Evolutionary conservation across 176 grass and related monocot species (phyloP).

Genomic region (Eragrostis curvula): DNA sequence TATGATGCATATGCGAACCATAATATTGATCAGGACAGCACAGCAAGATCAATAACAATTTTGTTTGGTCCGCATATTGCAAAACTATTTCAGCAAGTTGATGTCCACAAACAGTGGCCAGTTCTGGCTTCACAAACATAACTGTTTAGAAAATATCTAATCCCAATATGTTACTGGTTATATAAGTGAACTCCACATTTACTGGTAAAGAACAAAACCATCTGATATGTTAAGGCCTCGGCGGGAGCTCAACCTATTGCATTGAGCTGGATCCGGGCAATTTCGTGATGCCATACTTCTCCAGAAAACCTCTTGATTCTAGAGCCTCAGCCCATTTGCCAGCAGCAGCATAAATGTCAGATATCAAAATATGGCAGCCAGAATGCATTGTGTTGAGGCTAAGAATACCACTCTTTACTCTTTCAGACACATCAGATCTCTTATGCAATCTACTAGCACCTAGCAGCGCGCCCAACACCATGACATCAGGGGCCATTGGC

Average conservation of each 20-base stretch:
- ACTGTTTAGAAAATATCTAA: background rate
- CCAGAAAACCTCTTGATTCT: constrained; percentile 49
- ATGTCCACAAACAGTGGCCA: background rate
- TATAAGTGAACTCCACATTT: background rate
- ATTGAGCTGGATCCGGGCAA: constrained; percentile 46
- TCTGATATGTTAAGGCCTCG: background rate
- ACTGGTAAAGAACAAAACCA: background rate
- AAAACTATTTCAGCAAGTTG: background rate
- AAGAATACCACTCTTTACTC: constrained; percentile 45
- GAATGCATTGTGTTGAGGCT: constrained; percentile 34
- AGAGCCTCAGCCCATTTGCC: constrained; percentile 57
- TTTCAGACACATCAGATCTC: constrained; percentile 61
- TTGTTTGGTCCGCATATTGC: background rate
- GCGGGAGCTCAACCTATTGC: constrained; percentile 25
- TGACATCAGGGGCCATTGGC: constrained; percentile 61
- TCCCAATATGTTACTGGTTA: background rate
- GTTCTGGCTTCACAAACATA: background rate
- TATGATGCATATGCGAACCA: background rate
- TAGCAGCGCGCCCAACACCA: constrained; percentile 63
- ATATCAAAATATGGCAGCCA: constrained; percentile 63
- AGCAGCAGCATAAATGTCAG: constrained; percentile 57
- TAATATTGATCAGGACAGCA: background rate
- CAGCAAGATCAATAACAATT: background rate
- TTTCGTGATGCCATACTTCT: constrained; percentile 50
- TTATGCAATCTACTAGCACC: constrained; percentile 63